Conservation (phyloP, 768 basidiomycete species). For the Boletus rufocinnamomeus region DNA sequence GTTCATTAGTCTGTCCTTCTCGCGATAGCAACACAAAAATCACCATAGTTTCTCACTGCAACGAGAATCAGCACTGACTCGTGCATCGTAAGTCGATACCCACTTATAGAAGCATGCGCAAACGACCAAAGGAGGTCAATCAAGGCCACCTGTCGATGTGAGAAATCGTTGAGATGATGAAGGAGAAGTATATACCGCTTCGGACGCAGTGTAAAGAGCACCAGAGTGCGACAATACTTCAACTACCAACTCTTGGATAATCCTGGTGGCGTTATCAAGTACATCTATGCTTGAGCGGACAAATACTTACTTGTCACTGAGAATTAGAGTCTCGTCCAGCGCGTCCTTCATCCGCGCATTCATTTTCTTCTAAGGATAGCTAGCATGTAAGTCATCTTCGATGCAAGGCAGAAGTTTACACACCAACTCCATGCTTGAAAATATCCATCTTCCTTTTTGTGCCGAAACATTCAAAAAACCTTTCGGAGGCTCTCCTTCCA, state of each 20-base stretch:
- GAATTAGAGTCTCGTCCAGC: slow-evolving; percentile 82
- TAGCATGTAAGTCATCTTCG: neutral
- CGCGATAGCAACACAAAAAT: neutral
- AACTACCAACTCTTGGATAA: slow-evolving; percentile 75
- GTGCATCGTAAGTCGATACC: slow-evolving; percentile 27
- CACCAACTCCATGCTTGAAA: slow-evolving; percentile 83
- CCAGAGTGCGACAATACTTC: slow-evolving; percentile 73
- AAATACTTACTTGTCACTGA: slow-evolving; percentile 71
- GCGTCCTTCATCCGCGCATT: slow-evolving; percentile 90
- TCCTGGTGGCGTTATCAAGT: slow-evolving; percentile 42
- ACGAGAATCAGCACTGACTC: neutral
- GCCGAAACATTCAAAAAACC: slow-evolving; percentile 69
- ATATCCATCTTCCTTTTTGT: slow-evolving; percentile 71
- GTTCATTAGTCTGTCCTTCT: neutral
- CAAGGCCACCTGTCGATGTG: slow-evolving; percentile 63
- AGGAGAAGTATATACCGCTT: slow-evolving; percentile 56
- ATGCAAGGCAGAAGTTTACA: slow-evolving; percentile 22
- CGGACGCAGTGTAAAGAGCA: slow-evolving; percentile 85
- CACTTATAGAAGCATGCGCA: slow-evolving; percentile 79
- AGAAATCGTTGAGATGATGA: neutral
- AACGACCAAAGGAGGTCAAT: slow-evolving; percentile 92
- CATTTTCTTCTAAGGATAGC: slow-evolving; percentile 66
- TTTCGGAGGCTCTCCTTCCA: slow-evolving; percentile 56
- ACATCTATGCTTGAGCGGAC: neutral
- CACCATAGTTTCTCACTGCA: slow-evolving; percentile 55